phyloP scores from a whole-genome alignment of 2,329 filamentous ascomycete genomes.

The Fusarium falciforme region DNA sequence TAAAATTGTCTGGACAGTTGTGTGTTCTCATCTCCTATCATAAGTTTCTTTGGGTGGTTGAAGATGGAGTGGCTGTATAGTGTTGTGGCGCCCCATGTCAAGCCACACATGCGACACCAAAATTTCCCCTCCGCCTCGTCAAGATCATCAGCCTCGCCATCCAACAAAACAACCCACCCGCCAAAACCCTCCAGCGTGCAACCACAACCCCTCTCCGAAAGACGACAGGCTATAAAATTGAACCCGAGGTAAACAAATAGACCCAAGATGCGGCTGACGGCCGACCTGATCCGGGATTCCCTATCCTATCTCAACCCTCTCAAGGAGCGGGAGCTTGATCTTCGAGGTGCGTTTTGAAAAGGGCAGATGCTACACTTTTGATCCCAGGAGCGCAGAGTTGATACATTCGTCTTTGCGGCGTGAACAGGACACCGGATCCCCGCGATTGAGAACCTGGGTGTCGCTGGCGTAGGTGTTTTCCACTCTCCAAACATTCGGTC shows the following conservation, averaged over 20 bases:
- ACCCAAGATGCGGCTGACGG: conserved; percentile 87
- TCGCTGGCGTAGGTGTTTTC: conserved; percentile 78
- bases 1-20: neutral
- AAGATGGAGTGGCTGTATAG: conserved; percentile 17
- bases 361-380: conserved; percentile 92
- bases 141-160: conserved; percentile 47
- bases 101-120: conserved; percentile 36
- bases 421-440: conserved; percentile 96
- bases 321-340: conserved; percentile 98
- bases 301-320: conserved; percentile 98
- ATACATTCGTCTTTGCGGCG: conserved; percentile 69
- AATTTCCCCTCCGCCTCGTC: conserved; percentile 49
- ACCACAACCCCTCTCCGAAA: neutral
- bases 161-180: conserved; percentile 22
- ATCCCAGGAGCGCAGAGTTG: conserved; percentile 75
- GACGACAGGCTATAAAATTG: neutral
- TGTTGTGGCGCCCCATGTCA: conserved; percentile 28
- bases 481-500: neutral
- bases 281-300: conserved; percentile 92
- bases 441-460: conserved; percentile 96
- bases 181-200: conserved; percentile 1
- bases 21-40: neutral
- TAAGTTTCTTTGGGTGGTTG: neutral
- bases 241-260: conserved; percentile 41
- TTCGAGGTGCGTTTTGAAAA: conserved; percentile 97